Percentiles rank a stretch among this genome's conserved stretches.
Conservation (phyloP, 495 filamentous ascomycete genomes). For the Neurospora pannonica region DNA sequence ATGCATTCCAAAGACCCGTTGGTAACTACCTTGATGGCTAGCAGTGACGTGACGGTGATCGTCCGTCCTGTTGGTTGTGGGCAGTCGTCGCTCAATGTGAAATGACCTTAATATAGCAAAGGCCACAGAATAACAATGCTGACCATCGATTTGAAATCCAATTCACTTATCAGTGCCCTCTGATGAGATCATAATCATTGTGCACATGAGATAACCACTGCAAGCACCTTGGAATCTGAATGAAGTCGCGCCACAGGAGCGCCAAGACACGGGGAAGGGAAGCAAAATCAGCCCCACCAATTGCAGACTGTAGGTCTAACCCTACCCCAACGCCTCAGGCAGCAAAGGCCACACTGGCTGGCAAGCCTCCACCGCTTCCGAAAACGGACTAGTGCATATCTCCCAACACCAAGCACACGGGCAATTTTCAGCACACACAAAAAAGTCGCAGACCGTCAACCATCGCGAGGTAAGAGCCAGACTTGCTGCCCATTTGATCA, state of each 20-base stretch:
- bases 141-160: not conserved
- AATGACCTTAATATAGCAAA: not conserved
- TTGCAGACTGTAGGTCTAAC: constrained; percentile 32
- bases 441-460: constrained; percentile 28
- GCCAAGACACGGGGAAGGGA: not conserved
- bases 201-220: not conserved
- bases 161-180: not conserved
- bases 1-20: not conserved
- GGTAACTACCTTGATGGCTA: not conserved
- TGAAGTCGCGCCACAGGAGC: not conserved
- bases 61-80: not conserved
- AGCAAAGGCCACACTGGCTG: constrained; percentile 26
- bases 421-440: constrained; percentile 31
- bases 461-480: constrained; percentile 29
- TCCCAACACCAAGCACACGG: constrained; percentile 21
- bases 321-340: constrained; percentile 34
- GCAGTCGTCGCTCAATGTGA: not conserved
- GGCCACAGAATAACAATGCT: not conserved
- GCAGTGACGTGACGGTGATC: not conserved
- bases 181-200: not conserved
- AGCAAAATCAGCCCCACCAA: constrained; percentile 7
- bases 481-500: constrained; percentile 24
- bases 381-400: constrained; percentile 24
- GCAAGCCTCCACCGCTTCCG: constrained; percentile 22
- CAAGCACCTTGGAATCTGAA: not conserved